Conservation (phyloP, 1,284 basidiomycete genomes). For the Boletus smithii region DNA sequence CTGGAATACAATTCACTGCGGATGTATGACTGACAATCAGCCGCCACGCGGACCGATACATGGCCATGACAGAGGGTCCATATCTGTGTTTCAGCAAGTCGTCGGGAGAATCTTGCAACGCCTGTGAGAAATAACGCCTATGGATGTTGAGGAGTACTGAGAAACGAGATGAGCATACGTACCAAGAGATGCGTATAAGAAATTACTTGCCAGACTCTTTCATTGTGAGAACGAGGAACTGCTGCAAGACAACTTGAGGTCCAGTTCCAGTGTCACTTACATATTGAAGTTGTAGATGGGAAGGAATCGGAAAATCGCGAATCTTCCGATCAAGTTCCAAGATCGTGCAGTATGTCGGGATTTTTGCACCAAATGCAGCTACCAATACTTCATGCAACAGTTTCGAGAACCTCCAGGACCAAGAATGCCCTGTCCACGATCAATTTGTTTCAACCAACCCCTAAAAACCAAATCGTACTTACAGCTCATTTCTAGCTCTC, state of each 20-base stretch:
- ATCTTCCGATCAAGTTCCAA: conserved; percentile 49
- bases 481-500: conserved; percentile 49
- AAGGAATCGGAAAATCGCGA: conserved; percentile 53
- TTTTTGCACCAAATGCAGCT: conserved; percentile 52
- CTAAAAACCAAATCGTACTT: conserved; percentile 23
- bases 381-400: conserved; percentile 51
- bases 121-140: conserved; percentile 63
- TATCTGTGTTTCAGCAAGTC: conserved; percentile 61
- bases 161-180: conserved; percentile 1
- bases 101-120: conserved; percentile 53
- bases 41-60: conserved; percentile 67
- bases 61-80: conserved; percentile 63
- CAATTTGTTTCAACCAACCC: not conserved
- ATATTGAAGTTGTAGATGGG: conserved; percentile 42
- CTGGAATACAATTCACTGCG: conserved; percentile 40
- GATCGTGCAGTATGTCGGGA: conserved; percentile 46
- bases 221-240: conserved; percentile 45
- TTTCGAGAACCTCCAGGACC: conserved; percentile 52
- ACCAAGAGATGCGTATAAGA: not conserved
- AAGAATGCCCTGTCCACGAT: conserved; percentile 46
- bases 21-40: conserved; percentile 48
- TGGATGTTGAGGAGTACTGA: conserved; percentile 66
- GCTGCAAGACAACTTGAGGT: conserved; percentile 38
- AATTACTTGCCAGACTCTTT: conserved; percentile 57
- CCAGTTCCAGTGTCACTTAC: conserved; percentile 19